phyloP scores from a whole-genome alignment of 192 early-diverging fungal genomes.

The Gamsiella multidivaricata region DNA sequence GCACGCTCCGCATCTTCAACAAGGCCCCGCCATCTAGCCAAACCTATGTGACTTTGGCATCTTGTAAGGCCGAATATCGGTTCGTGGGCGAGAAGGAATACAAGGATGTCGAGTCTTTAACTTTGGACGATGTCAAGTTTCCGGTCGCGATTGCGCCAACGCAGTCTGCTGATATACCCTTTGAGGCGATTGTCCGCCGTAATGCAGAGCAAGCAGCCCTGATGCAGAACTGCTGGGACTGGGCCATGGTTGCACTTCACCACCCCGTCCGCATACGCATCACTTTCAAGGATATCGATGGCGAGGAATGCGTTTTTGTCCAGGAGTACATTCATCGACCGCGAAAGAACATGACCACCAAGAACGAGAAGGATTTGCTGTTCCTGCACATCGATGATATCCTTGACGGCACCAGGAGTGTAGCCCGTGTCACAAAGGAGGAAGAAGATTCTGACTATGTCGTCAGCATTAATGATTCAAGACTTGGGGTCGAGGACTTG shows the following conservation, averaged over 20 bases:
- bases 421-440: slow-evolving; percentile 31
- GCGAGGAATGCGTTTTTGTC: slow-evolving; percentile 43
- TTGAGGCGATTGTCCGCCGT: slow-evolving; percentile 53
- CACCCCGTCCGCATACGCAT: slow-evolving; percentile 58
- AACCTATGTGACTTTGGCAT: slow-evolving; percentile 38
- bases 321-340: slow-evolving; percentile 59
- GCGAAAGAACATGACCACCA: slow-evolving; percentile 3
- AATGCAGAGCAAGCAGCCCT: slow-evolving; percentile 30
- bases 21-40: slow-evolving; percentile 44
- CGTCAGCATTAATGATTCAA: slow-evolving; percentile 28
- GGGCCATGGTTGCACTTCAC: slow-evolving; percentile 57
- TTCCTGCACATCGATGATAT: slow-evolving; percentile 56
- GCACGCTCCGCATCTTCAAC: slow-evolving; percentile 58
- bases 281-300: slow-evolving; percentile 56
- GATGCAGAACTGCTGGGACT: slow-evolving; percentile 52
- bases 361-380: slow-evolving; percentile 47
- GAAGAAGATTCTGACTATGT: slow-evolving; percentile 7
- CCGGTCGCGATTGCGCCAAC: slow-evolving; percentile 48
- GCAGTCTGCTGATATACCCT: slow-evolving; percentile 44
- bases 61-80: slow-evolving; percentile 53
- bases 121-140: slow-evolving; percentile 39
- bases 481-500: slow-evolving; percentile 27
- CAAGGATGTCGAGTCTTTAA: slow-evolving; percentile 28
- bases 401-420: slow-evolving; percentile 16
- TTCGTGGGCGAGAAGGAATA: slow-evolving; percentile 58